A percentile compares a stretch with the other conserved stretches of the same genome.
These are phyloP conservation scores for Wickerhamiella dianesei DNA, from an alignment of 805 yeast genomes.

Conservation along the genomic window DNA sequence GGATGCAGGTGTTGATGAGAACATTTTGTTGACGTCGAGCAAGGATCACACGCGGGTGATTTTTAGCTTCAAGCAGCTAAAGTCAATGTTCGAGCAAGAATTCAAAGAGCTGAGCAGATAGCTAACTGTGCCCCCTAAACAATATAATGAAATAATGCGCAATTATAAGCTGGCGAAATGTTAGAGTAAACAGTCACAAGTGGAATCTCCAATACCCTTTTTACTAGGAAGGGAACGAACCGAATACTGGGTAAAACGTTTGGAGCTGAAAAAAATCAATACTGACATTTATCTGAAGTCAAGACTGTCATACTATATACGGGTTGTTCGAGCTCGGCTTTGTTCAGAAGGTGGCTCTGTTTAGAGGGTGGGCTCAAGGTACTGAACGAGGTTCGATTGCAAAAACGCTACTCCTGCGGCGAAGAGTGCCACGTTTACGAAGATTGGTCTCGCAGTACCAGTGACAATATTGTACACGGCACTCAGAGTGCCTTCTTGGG, in stretches of 20 bases:
- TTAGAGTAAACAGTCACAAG: too few species aligned
- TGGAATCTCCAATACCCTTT: too few species aligned
- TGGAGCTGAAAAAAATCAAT: too few species aligned
- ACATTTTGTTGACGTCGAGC: conserved; percentile 60
- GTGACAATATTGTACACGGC: conserved; percentile 14
- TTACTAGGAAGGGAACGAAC: too few species aligned
- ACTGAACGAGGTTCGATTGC: conserved; percentile 28
- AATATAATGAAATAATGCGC: too few species aligned
- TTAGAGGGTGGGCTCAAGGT: conserved; percentile 27
- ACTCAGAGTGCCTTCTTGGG: conserved; percentile 16
- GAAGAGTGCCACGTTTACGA: conserved; percentile 19
- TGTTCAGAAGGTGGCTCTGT: too few species aligned
- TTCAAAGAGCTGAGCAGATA: conserved; percentile 38
- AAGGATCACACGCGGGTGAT: conserved; percentile 80
- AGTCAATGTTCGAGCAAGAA: conserved; percentile 50
- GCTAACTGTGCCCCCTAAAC: background rate
- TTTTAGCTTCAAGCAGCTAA: conserved; percentile 69
- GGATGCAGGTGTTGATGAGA: conserved; percentile 85
- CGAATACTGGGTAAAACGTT: too few species aligned
- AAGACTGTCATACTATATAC: too few species aligned
- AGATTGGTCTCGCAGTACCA: conserved; percentile 19
- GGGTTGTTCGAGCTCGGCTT: too few species aligned
- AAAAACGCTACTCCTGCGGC: conserved; percentile 28
- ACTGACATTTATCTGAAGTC: too few species aligned
- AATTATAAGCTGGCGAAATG: too few species aligned